phyloP scores from a whole-genome alignment of 1,139 yeast species.

The Oligophagozyma castellii region DNA sequence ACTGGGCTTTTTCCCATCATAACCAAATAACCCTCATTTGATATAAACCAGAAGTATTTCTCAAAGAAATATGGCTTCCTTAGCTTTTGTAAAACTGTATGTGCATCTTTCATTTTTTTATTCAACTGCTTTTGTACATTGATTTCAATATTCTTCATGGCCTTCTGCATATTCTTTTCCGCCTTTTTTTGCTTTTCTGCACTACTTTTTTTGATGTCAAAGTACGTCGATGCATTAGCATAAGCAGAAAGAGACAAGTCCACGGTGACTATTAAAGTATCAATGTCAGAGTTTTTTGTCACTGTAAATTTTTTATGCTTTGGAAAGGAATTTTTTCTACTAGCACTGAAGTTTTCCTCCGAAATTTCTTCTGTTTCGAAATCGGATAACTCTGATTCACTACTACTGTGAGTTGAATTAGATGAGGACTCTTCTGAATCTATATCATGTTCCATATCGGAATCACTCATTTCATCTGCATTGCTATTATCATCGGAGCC shows the following conservation, averaged over 20 bases:
- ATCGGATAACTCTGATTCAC: slow-evolving; percentile 5
- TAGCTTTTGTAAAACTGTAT: slow-evolving; percentile 47
- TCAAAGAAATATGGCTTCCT: slow-evolving; percentile 84
- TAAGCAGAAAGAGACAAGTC: slow-evolving; percentile 64
- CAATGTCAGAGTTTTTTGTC: slow-evolving; percentile 9
- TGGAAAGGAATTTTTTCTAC: slow-evolving; percentile 9
- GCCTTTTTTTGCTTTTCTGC: slow-evolving; percentile 71
- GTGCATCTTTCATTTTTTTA: slow-evolving; percentile 43
- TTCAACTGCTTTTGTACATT: slow-evolving; percentile 64
- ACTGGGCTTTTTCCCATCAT: slow-evolving; percentile 73
- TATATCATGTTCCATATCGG: slow-evolving; percentile 4
- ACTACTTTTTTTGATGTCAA: slow-evolving; percentile 65
- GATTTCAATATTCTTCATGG: slow-evolving; percentile 73
- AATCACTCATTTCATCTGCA: slow-evolving; percentile 5
- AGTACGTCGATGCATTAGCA: slow-evolving; percentile 84
- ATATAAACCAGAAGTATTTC: slow-evolving; percentile 82
- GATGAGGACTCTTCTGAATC: slow-evolving; percentile 2
- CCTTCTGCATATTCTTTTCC: slow-evolving; percentile 61
- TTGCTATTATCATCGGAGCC: slow-evolving; percentile 3
- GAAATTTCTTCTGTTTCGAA: slow-evolving; percentile 7
- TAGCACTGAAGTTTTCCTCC: slow-evolving; percentile 4
- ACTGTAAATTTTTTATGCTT: slow-evolving; percentile 6
- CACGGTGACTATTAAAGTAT: slow-evolving; percentile 41
- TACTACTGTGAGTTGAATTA: slow-evolving; percentile 7
- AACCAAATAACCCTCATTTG: slow-evolving; percentile 79